These are phyloP conservation scores for Pestalotiopsis sp. DNA, from an alignment of 2,329 filamentous ascomycete species.

Conservation along the genomic window DNA sequence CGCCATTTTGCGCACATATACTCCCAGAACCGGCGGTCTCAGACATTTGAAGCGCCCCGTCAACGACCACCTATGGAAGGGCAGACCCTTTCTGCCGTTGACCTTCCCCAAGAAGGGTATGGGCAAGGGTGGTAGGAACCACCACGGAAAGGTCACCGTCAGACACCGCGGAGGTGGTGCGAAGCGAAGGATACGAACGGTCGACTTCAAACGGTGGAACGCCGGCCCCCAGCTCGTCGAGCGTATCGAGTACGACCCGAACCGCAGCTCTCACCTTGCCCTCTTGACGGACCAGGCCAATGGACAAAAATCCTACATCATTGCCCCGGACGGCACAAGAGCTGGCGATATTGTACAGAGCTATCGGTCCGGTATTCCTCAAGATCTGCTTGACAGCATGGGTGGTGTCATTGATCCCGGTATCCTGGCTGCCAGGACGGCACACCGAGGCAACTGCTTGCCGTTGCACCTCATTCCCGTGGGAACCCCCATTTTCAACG, in stretches of 20 bases:
- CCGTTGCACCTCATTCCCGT: conserved; percentile 95
- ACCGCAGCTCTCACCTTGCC: conserved; percentile 90
- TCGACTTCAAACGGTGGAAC: conserved; percentile 82
- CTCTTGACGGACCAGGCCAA: conserved; percentile 77
- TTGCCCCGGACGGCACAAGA: conserved; percentile 93
- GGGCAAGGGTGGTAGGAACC: conserved; percentile 89
- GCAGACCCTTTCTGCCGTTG: conserved; percentile 77
- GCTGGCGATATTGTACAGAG: conserved; percentile 91
- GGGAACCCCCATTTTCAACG: conserved; percentile 89
- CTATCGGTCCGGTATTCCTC: conserved; percentile 86
- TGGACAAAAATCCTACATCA: conserved; percentile 81
- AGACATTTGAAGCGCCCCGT: conserved; percentile 90
- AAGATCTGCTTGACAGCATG: conserved; percentile 87
- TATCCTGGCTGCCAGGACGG: conserved; percentile 93
- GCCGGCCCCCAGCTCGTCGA: conserved; percentile 88
- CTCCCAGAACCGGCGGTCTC: conserved; percentile 88
- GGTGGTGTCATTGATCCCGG: conserved; percentile 91
- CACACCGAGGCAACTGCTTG: conserved; percentile 91
- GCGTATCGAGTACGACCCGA: conserved; percentile 94
- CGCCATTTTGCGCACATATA: conserved; percentile 78
- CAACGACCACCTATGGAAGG: conserved; percentile 97
- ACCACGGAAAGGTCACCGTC: conserved; percentile 82
- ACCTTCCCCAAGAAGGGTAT: conserved; percentile 94
- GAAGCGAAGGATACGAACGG: conserved; percentile 86
- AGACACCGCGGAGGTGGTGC: conserved; percentile 90